Percentiles rank a stretch among this genome's conserved stretches.
Conservation (phyloP, 2,329 filamentous ascomycete species). For the Fusarium papillatum region DNA sequence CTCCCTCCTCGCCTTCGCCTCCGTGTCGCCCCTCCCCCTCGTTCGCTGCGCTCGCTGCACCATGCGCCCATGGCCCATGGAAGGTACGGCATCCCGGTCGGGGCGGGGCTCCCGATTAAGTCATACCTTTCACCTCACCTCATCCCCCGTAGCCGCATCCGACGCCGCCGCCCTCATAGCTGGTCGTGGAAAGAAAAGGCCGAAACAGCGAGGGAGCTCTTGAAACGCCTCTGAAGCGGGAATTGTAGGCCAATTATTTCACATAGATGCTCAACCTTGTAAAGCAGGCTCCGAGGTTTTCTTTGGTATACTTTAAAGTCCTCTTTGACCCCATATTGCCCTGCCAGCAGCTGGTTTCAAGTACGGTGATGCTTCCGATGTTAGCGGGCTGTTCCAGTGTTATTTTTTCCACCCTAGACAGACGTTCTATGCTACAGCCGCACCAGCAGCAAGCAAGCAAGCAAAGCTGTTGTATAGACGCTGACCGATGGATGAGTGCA, state of each 20-base stretch:
- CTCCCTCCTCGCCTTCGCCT: slow-evolving; percentile 30
- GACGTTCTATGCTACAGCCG: slow-evolving; percentile 29
- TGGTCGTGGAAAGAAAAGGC: background rate
- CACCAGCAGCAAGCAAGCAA: slow-evolving; percentile 33
- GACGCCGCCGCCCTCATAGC: slow-evolving; percentile 3
- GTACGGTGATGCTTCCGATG: background rate
- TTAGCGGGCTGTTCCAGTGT: background rate
- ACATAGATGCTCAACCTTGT: background rate
- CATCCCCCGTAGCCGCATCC: slow-evolving; percentile 23
- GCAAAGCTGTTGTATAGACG: background rate
- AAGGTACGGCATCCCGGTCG: slow-evolving; percentile 26
- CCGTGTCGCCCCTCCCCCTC: slow-evolving; percentile 40
- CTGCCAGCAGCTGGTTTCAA: background rate
- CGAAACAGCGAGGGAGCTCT: background rate
- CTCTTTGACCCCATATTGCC: background rate
- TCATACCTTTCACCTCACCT: slow-evolving; percentile 38
- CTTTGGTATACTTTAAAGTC: background rate
- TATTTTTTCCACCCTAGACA: slow-evolving; percentile 21
- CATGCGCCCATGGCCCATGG: slow-evolving; percentile 24
- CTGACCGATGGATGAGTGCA: background rate
- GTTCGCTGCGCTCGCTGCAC: slow-evolving; percentile 16
- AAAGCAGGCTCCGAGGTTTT: background rate
- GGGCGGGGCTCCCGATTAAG: slow-evolving; percentile 37
- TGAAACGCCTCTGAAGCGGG: background rate
- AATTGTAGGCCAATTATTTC: background rate